phyloP scores from a whole-genome alignment of 352 stramenopile genomes.

The Achlya hypogyna region DNA sequence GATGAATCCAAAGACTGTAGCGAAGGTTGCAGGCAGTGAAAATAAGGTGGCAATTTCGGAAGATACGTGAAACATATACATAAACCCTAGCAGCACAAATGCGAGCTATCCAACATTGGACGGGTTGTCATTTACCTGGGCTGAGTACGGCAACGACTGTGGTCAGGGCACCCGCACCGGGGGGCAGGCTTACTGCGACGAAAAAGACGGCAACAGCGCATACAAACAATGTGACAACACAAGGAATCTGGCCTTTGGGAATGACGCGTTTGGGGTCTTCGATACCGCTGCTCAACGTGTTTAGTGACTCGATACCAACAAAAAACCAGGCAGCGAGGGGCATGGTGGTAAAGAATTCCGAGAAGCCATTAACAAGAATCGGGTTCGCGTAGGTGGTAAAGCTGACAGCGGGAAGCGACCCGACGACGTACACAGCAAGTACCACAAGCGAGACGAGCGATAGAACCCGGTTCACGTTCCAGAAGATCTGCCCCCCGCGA shows the following conservation, averaged over 20 bases:
- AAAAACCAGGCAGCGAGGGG: constrained; percentile 26
- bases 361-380: background rate
- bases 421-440: constrained; percentile 29
- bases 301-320: constrained; percentile 26
- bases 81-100: constrained; percentile 19
- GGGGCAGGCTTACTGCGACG: constrained; percentile 28
- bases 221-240: constrained; percentile 26
- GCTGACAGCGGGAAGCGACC: constrained; percentile 23
- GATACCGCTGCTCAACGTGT: constrained; percentile 23
- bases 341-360: constrained; percentile 17
- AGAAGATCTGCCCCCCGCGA: background rate
- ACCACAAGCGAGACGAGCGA: constrained; percentile 27
- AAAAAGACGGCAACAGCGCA: constrained; percentile 31
- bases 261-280: constrained; percentile 21
- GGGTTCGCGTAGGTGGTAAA: constrained; percentile 20
- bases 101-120: no score
- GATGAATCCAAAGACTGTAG: constrained; percentile 28
- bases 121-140: background rate
- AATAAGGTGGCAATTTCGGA: constrained; percentile 23
- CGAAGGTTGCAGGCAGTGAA: constrained; percentile 29
- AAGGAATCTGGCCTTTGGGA: constrained; percentile 21
- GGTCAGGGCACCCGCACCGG: constrained; percentile 23
- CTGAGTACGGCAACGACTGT: constrained; percentile 21
- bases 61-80: constrained; percentile 24
- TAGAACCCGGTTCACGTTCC: constrained; percentile 22